These are phyloP conservation scores for Coemansia sp. DNA, from an alignment of 192 early-diverging fungal species.

Conservation along the genomic window DNA sequence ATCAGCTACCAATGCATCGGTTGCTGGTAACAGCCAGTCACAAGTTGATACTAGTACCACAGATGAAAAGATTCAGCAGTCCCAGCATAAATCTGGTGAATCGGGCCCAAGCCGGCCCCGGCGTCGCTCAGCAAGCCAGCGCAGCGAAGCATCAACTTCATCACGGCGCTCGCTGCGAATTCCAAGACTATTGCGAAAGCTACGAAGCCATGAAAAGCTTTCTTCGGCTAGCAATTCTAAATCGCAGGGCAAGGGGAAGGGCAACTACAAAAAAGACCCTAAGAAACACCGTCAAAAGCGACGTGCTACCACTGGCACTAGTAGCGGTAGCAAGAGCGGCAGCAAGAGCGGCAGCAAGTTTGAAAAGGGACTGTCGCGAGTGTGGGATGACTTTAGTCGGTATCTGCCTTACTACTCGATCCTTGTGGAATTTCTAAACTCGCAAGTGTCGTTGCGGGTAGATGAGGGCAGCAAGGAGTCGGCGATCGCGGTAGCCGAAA, in stretches of 20 bases:
- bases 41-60: background rate
- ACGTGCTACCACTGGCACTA: background rate
- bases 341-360: constrained; percentile 37
- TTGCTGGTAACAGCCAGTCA: background rate
- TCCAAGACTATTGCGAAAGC: constrained; percentile 31
- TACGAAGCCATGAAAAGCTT: constrained; percentile 34
- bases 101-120: background rate
- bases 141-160: constrained; percentile 26
- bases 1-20: background rate
- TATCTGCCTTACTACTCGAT: constrained; percentile 49
- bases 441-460: constrained; percentile 54
- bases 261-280: background rate
- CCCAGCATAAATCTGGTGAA: background rate
- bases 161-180: constrained; percentile 29
- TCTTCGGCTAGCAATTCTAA: background rate
- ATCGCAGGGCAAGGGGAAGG: background rate
- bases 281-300: background rate
- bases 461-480: constrained; percentile 44
- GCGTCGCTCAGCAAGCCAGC: constrained; percentile 16
- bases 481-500: constrained; percentile 46
- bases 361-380: constrained; percentile 34
- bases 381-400: constrained; percentile 52
- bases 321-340: constrained; percentile 10
- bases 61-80: background rate
- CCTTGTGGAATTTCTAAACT: constrained; percentile 55